Conservation (phyloP, 768 basidiomycete genomes). For the Mycena belliarum region DNA sequence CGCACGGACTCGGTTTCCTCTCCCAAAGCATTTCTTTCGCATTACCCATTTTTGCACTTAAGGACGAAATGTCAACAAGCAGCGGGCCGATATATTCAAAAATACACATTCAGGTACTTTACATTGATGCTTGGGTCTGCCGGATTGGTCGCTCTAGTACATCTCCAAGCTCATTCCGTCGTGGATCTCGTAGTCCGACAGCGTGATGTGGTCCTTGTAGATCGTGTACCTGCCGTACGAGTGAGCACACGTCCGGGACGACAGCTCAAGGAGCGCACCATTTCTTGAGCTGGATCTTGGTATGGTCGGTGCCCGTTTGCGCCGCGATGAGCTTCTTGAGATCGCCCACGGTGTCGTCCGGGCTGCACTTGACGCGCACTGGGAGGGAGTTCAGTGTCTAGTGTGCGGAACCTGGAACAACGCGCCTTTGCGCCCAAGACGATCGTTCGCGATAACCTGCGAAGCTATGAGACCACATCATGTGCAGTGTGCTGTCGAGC, state of each 20-base stretch:
- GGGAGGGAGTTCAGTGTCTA: background rate
- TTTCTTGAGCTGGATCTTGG: conserved; percentile 95
- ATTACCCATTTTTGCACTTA: background rate
- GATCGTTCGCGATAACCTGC: conserved; percentile 93
- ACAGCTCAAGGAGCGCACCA: conserved; percentile 56
- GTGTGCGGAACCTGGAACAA: background rate
- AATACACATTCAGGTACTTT: conserved; percentile 8
- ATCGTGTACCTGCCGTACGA: conserved; percentile 75
- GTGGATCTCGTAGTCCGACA: conserved; percentile 89
- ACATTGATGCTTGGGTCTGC: background rate
- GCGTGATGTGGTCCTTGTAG: conserved; percentile 95
- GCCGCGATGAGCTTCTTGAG: conserved; percentile 96
- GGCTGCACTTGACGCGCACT: conserved; percentile 96
- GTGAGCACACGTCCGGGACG: background rate
- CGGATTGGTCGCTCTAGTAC: conserved; percentile 51
- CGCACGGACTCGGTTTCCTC: conserved; percentile 10
- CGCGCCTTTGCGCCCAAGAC: conserved; percentile 89
- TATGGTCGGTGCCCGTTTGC: conserved; percentile 84
- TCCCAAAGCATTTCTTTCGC: background rate
- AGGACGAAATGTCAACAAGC: too few relatives aligned
- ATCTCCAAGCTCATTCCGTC: conserved; percentile 94
- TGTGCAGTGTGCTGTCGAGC: background rate
- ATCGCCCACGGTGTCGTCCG: conserved; percentile 96
- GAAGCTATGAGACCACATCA: background rate
- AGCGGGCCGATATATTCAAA: conserved; percentile 1